Percentiles rank a stretch among this genome's conserved stretches.
phyloP scores from a whole-genome alignment of 2,329 filamentous ascomycete species.

The Fusarium sp. region DNA sequence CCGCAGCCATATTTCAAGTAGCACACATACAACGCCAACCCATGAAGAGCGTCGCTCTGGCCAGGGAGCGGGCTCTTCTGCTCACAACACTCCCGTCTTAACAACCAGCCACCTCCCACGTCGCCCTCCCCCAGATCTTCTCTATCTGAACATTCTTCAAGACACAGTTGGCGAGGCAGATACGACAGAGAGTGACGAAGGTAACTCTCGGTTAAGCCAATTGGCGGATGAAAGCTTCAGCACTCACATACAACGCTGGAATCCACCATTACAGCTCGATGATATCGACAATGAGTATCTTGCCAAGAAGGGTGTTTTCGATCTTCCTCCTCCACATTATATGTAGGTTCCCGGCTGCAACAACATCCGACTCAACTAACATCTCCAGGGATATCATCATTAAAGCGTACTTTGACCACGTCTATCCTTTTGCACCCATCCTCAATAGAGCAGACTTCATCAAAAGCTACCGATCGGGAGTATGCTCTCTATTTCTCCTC shows the following conservation, averaged over 20 bases:
- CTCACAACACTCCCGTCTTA: background rate
- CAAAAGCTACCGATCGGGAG: slow-evolving; percentile 1
- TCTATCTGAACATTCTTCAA: slow-evolving; percentile 33
- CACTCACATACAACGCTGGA: slow-evolving; percentile 14
- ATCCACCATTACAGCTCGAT: slow-evolving; percentile 6
- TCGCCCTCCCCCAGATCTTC: slow-evolving; percentile 5
- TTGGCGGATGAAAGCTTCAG: background rate
- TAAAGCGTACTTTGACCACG: slow-evolving; percentile 27
- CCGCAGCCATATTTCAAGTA: background rate
- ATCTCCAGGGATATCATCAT: slow-evolving; percentile 9
- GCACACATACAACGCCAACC: rapidly evolving
- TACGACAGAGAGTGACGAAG: rapidly evolving
- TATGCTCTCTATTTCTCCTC: slow-evolving; percentile 25
- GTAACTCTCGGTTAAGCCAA: background rate
- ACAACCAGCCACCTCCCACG: background rate
- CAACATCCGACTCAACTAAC: rapidly evolving
- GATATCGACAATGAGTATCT: slow-evolving; percentile 31
- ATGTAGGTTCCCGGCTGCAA: background rate
- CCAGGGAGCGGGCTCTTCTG: background rate
- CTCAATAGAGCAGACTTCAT: slow-evolving; percentile 22
- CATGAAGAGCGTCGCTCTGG: background rate
- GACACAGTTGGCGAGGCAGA: slow-evolving; percentile 4
- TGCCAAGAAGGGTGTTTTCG: slow-evolving; percentile 30
- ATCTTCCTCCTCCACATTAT: slow-evolving; percentile 10
- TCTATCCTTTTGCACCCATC: slow-evolving; percentile 24